Percentiles rank a stretch among this genome's conserved stretches.
Evolutionary conservation across 345 rosid species (phyloP).

Genomic region (Corymbia maculata): DNA sequence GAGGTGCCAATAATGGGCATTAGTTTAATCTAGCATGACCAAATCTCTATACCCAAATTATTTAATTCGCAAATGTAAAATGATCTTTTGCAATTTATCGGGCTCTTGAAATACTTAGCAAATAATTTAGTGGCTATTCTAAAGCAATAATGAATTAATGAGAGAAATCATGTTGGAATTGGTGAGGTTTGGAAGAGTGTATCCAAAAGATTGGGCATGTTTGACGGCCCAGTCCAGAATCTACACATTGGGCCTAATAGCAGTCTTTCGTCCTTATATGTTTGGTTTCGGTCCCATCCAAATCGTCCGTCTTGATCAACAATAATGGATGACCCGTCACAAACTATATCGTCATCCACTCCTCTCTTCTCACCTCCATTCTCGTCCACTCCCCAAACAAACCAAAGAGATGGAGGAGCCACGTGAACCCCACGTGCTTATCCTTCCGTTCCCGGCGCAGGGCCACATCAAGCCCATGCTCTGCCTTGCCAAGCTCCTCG

Average conservation of each 20-base stretch:
- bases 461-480: neutral
- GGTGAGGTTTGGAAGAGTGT: neutral
- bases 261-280: neutral
- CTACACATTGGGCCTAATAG: neutral
- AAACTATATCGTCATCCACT: neutral
- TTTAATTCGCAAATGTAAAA: neutral
- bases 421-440: neutral
- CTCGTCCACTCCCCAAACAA: neutral
- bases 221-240: too few relatives aligned
- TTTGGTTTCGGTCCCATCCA: neutral
- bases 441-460: neutral
- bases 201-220: too few relatives aligned
- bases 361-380: neutral
- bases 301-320: neutral
- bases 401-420: neutral
- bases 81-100: neutral
- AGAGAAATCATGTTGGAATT: neutral
- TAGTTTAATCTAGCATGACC: neutral
- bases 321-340: neutral
- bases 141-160: neutral
- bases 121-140: neutral
- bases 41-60: neutral
- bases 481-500: neutral
- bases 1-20: neutral
- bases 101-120: neutral